These are phyloP conservation scores for Kwoniella sp. DNA, from an alignment of 768 basidiomycete species.

Conservation along the genomic window DNA sequence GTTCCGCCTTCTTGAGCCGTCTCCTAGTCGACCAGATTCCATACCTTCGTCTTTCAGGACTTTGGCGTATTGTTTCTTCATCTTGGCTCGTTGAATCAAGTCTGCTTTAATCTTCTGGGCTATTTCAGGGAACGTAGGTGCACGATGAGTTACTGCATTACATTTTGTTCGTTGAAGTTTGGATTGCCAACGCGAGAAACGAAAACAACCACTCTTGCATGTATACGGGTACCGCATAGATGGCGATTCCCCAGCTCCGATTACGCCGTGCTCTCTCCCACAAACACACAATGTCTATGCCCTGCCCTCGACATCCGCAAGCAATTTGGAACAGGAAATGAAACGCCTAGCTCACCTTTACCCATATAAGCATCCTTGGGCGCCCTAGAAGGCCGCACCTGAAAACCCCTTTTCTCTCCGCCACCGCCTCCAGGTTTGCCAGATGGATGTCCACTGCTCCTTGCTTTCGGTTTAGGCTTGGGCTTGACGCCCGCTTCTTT, in stretches of 20 bases:
- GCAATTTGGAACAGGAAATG: background rate
- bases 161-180: no score
- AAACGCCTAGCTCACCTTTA: constrained; percentile 44
- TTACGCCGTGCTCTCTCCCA: no score
- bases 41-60: constrained; percentile 81
- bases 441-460: constrained; percentile 3
- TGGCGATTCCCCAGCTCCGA: no score
- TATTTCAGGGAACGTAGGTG: no score
- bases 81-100: constrained; percentile 50
- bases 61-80: constrained; percentile 62
- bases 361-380: constrained; percentile 56
- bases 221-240: no score
- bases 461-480: constrained; percentile 19
- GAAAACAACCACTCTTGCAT: no score
- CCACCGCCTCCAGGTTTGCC: background rate
- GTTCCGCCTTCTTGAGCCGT: constrained; percentile 20
- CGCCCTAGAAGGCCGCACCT: constrained; percentile 54
- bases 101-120: constrained; percentile 56
- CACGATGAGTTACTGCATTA: no score
- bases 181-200: no score
- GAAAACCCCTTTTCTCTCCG: constrained; percentile 46
- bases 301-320: no score
- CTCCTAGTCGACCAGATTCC: constrained; percentile 66
- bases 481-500: constrained; percentile 30
- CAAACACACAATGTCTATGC: no score